Evolutionary conservation across 116 monocot species (phyloP), one percentile per base, ranked within the genome.

Genomic region (Trichopus zeylanicus): DNA sequence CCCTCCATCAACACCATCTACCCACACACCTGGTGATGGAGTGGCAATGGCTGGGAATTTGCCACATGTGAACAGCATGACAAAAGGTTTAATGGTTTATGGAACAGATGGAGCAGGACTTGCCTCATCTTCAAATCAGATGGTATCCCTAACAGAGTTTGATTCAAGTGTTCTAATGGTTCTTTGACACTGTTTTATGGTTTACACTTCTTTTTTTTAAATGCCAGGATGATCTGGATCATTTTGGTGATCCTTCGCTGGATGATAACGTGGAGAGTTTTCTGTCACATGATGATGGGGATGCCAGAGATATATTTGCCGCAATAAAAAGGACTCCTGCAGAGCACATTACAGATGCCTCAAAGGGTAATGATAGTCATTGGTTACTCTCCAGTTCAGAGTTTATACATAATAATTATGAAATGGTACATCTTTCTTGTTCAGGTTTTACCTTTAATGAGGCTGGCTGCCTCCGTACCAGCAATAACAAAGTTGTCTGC

Each of bases 231-330:
- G 89, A 93, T 48, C 73, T 98, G 55, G 98, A 88, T 49, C 88
- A 80, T 57, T 98, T 98, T 83, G 80, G 73, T 6, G 92, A 91
- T 65, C 92, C 67, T 68, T 84, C 97, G 46, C 82, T 98, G 71
- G 92, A 91, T 61, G 98, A 91, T 76, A 87, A 98, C 78, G 98
- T 98, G 60, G 98, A 98, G 53, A 91, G 92, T 7, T 98, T 91
- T 76, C 73, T 98, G 60, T 85, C 91, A 7, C 76, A 88, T 71
- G 98, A 85, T 67, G 98, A 83, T 72, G 91, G 84, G 57, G 98
- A 98, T 78, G 73, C 58, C 52, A 77, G 98, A 48, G 91, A 98
- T 51, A 91, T 98, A 29, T 98, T 91, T 80, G 88, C 82, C 64
- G 78, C 92, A 53, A 52, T 85, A 42, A 91, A 98, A 71, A 72